phyloP scores from a whole-genome alignment of 202 grass and related monocot genomes.

The Zoysia matrella region DNA sequence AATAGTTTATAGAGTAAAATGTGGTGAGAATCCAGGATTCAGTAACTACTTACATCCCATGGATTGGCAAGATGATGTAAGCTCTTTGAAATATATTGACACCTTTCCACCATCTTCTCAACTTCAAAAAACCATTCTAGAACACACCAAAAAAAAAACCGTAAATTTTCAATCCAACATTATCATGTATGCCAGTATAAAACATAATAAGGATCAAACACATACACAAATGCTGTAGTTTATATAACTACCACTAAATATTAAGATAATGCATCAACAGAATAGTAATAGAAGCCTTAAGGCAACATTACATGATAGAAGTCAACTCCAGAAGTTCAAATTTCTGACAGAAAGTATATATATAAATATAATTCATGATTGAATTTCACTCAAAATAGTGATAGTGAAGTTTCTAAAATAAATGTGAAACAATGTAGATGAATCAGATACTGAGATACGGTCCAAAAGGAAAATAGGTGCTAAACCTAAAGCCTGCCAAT shows the following conservation, averaged over 20 bases:
- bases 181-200: conserved; percentile 32
- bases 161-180: conserved; percentile 35
- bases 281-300: not conserved
- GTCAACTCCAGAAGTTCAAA: not conserved
- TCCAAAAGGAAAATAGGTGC: too few species aligned
- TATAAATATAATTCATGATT: not conserved
- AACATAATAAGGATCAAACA: conserved; percentile 19
- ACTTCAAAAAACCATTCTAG: conserved; percentile 62
- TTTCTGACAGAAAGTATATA: not conserved
- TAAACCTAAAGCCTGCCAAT: not conserved
- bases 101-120: conserved; percentile 97
- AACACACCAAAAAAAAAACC: conserved; percentile 23
- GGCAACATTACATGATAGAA: not conserved
- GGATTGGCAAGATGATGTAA: conserved; percentile 88
- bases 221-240: not conserved
- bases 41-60: conserved; percentile 75
- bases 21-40: not conserved
- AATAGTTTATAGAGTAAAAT: conserved; percentile 16
- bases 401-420: not conserved
- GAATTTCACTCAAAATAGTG: too few species aligned
- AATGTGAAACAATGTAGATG: not conserved
- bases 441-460: not conserved
- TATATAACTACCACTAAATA: not conserved
- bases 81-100: conserved; percentile 76
- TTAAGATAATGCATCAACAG: not conserved